These are phyloP conservation scores for Leccinum longicurvipes DNA, from an alignment of 768 basidiomycete species.

Conservation along the genomic window DNA sequence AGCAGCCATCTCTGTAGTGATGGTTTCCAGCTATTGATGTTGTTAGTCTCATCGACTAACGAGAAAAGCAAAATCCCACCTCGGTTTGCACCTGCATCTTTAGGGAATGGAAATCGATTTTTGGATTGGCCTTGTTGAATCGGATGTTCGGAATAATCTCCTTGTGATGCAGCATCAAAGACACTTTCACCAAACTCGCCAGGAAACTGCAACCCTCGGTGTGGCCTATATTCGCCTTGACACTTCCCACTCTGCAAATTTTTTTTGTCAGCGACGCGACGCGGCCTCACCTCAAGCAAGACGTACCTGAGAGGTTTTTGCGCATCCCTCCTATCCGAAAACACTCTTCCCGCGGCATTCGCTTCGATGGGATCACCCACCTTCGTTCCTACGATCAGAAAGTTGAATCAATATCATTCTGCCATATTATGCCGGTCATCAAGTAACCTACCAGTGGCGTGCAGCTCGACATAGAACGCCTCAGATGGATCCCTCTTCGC, in stretches of 20 bases:
- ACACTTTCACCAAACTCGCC: constrained; percentile 33
- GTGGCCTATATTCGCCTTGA: constrained; percentile 28
- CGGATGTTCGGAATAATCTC: constrained; percentile 28
- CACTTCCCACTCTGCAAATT: constrained; percentile 21
- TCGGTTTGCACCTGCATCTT: constrained; percentile 28
- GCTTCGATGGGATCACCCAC: constrained; percentile 50
- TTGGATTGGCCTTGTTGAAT: constrained; percentile 25
- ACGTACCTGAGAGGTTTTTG: constrained; percentile 19
- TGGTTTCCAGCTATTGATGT: constrained; percentile 17
- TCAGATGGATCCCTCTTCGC: constrained; percentile 34
- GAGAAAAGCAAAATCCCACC: background rate
- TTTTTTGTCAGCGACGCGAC: background rate
- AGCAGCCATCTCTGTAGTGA: constrained; percentile 29
- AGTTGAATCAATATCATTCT: background rate
- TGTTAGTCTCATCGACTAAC: background rate
- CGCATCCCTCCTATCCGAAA: constrained; percentile 21
- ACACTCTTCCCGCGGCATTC: constrained; percentile 43
- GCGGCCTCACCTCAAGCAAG: background rate
- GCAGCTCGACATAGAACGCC: constrained; percentile 48
- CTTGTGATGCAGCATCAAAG: constrained; percentile 30
- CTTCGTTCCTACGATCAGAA: constrained; percentile 30
- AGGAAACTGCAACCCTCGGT: constrained; percentile 31
- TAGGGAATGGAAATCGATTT: constrained; percentile 22
- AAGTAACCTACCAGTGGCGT: constrained; percentile 40
- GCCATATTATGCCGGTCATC: background rate